phyloP scores from a whole-genome alignment of 2,329 filamentous ascomycete genomes.

The Clonostachys sp. region DNA sequence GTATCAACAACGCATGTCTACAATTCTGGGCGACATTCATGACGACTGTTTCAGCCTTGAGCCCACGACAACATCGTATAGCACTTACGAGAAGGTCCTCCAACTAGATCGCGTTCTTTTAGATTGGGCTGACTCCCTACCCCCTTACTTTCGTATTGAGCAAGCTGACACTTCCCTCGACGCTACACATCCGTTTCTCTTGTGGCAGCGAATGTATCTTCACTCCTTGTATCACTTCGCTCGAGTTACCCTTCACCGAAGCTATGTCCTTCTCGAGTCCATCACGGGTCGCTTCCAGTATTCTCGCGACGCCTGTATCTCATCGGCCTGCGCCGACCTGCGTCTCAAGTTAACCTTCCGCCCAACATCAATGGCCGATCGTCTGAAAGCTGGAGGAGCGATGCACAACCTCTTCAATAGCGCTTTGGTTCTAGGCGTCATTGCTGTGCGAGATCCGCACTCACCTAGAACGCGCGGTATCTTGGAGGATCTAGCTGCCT shows the following conservation, averaged over 20 bases:
- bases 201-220: constrained; percentile 29
- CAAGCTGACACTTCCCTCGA: constrained; percentile 23
- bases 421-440: constrained; percentile 25
- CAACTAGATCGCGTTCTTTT: constrained; percentile 23
- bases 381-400: constrained; percentile 17
- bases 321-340: constrained; percentile 32
- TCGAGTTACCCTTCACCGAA: constrained; percentile 29
- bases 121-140: constrained; percentile 21
- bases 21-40: constrained; percentile 30
- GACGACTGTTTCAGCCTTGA: constrained; percentile 27
- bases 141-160: constrained; percentile 24
- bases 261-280: constrained; percentile 29
- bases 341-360: constrained; percentile 4
- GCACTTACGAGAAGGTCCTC: constrained; percentile 26
- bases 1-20: constrained; percentile 22
- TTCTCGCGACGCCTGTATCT: constrained; percentile 31
- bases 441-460: constrained; percentile 15
- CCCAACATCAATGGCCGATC: constrained; percentile 21
- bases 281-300: constrained; percentile 30
- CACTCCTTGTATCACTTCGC: constrained; percentile 33
- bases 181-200: constrained; percentile 15
- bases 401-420: constrained; percentile 32
- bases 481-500: constrained; percentile 29
- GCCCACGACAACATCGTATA: constrained; percentile 2
- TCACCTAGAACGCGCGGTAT: constrained; percentile 13